Base-by-base conservation (phyloP, 2,329 filamentous ascomycete species). In the Colletotrichum acutatum region DNA sequence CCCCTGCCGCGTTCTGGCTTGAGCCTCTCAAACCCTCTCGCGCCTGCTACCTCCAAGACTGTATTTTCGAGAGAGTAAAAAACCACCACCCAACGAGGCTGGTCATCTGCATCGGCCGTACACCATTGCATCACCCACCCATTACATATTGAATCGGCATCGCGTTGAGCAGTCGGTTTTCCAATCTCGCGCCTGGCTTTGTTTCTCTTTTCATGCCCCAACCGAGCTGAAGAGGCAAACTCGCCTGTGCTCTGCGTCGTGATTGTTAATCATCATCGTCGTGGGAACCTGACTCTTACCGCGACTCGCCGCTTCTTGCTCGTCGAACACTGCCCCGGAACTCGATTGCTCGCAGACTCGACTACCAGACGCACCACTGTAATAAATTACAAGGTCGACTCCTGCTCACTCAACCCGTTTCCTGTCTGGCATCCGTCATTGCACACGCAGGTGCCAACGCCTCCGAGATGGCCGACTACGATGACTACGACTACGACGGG, bases 401-500 rank as follows among this genome's bases (percentile, higher is more conserved):
- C 26, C 32, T n/a, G 4, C 28, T 12, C 2, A 7, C 26, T 61
- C n/a, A n/a, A 42, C 9, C 46, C 26, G n/a, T 9, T 14, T 53
- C 32, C 30, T 14, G 30, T 26, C n/a, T n/a, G 42, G 54, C 46
- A 49, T 53, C n/a, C 22, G 12, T 60, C 56, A 32, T 26, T 24
- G 28, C 19, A 63, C 28, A 34, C 14, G 22, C 65, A 42, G 30
- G 66, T 24, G 30, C 32, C 49, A 6, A n/a, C 24, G 34, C 12
- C 16, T 34, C 26, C 22, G 82, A 64, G 76, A 90, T 90, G 88
- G 87, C 87, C 32, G 87, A 88, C 72, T 89, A 90, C 82, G 88
- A 89, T 68, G 86, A 88, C 61, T 88, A 85, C 82, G 89, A 91
- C 75, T 94, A 95, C 80, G 92, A 92, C 74, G 90, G 91, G 75